phyloP scores from a whole-genome alignment of 805 yeast genomes.

The Starmerella kuoi region DNA sequence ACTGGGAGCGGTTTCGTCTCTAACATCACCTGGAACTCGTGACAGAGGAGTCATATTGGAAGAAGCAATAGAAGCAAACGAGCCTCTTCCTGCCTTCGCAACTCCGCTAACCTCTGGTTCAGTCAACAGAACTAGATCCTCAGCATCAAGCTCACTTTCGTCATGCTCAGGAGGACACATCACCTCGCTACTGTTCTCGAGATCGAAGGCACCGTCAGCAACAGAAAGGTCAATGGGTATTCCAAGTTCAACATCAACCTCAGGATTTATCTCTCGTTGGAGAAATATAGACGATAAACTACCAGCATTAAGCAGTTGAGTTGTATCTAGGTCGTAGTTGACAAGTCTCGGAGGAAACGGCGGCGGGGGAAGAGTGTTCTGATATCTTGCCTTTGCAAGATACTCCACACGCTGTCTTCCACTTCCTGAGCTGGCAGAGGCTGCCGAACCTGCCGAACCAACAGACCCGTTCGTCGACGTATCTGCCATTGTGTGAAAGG shows the following conservation, averaged over 20 bases:
- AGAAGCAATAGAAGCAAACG: neutral
- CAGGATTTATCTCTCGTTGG: constrained; percentile 35
- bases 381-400: constrained; percentile 65
- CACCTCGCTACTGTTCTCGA: constrained; percentile 36
- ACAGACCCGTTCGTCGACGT: neutral
- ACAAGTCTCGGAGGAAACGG: constrained; percentile 80
- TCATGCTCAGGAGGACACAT: constrained; percentile 27
- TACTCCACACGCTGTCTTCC: constrained; percentile 25
- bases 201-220: constrained; percentile 54
- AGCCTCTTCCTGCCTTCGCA: neutral
- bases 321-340: constrained; percentile 38
- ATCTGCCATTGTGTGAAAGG: constrained; percentile 2
- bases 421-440: neutral
- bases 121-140: constrained; percentile 60
- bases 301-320: constrained; percentile 39
- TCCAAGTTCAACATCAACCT: constrained; percentile 48
- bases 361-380: constrained; percentile 85
- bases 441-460: neutral
- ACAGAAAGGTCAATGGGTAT: constrained; percentile 62
- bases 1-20: constrained; percentile 1
- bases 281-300: constrained; percentile 43
- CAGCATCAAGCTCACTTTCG: constrained; percentile 51
- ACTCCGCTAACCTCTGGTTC: constrained; percentile 51
- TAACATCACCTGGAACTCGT: constrained; percentile 1
- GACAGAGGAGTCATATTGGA: constrained; percentile 2